These are phyloP conservation scores for Nicotiana obtusifolia DNA, from an alignment of 257 asterid genomes.

Conservation along the genomic window DNA sequence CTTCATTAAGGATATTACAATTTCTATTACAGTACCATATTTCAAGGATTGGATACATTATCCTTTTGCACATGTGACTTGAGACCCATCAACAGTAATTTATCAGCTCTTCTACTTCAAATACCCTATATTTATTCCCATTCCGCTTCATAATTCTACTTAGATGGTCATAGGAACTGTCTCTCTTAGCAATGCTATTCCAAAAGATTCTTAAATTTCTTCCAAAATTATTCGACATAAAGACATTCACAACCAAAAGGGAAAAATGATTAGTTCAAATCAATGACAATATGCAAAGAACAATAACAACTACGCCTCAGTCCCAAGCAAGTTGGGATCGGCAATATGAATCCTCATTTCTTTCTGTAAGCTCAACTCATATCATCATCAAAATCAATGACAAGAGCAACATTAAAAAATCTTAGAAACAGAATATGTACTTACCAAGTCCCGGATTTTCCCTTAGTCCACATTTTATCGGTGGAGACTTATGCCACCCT, in stretches of 20 bases:
- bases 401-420: not conserved
- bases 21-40: not conserved
- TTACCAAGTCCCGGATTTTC: conserved; percentile 89
- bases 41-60: not conserved
- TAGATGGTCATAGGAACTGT: not conserved
- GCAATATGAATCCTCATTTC: too few relatives aligned
- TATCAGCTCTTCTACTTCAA: not conserved
- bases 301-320: too few relatives aligned
- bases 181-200: not conserved
- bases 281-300: not conserved
- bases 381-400: not conserved
- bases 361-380: too few relatives aligned
- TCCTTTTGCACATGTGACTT: not conserved
- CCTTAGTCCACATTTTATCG: conserved; percentile 53
- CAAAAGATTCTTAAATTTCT: not conserved
- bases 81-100: not conserved
- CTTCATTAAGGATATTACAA: not conserved
- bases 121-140: not conserved
- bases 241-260: not conserved
- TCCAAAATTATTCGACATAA: not conserved
- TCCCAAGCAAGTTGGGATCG: too few relatives aligned
- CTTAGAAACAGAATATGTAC: conserved; percentile 14
- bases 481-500: conserved; percentile 50
- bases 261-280: not conserved
- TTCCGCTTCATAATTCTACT: not conserved